Base-by-base conservation (phyloP, 306 rosid species). In the Gillenia trifoliata region DNA sequence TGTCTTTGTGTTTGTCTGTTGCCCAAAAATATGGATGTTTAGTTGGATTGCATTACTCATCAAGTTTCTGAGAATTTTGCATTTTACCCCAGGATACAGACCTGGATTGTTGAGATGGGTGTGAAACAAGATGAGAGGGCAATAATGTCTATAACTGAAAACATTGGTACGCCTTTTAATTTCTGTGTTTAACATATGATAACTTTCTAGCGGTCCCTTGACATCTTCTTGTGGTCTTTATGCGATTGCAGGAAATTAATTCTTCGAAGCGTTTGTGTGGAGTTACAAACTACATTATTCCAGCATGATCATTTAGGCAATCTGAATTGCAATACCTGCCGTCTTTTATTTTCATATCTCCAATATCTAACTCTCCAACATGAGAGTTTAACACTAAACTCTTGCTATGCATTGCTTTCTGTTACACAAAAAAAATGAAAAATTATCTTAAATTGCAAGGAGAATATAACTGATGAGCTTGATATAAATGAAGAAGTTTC, bases 401-500 rank as follows among this genome's bases (percentile, higher is more conserved):
- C 38, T 68, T n/a, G n/a, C n/a, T 49, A n/a, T 54, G 17, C 36
- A 5, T 28, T 20, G 11, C n/a, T 28, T 55, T 56, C 19, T 54
- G 20, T 55, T 34, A 40, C 64, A 34, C n/a, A 30, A 20, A 31
- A 38, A 17, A n/a, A n/a, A n/a, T n/a, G n/a, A 36, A 8, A 3
- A 19, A 55, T 7, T 64, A 19, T 78, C n/a, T 71, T 52, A 5
- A 31, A 31, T 29, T 63, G 80, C 91, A 88, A n/a, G 93, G 91
- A 88, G 91, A 89, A 88, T 56, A 70, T 82, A 11, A 11, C 79
- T 50, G 80, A 87, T 73, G 98, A 91, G 73, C 56, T 85, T 47
- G 91, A 89, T 33, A 38, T 36, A 68, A 70, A 66, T 77, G 20
- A 81, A 88, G 76, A 94, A 94, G 89, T 94, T 85, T 83, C 88